Evolutionary conservation across 1,284 basidiomycete genomes (phyloP).

Genomic region (Lignosus rhinocerotis): DNA sequence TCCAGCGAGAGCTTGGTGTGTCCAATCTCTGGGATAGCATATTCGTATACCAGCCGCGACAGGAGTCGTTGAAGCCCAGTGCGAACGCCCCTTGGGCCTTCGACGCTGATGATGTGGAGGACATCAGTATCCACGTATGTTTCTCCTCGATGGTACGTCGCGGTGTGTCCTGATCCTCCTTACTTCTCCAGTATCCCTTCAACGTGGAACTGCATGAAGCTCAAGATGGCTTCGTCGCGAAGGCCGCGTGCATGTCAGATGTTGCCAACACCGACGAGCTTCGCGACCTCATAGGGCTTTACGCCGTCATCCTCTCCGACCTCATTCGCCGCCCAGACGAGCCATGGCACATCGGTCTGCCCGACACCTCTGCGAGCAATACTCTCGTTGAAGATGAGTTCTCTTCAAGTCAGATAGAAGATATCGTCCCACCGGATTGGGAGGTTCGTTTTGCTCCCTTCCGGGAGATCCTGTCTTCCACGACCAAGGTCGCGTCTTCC

Average conservation of each 20-base stretch:
- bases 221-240: conserved; percentile 35
- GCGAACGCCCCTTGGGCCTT: conserved; percentile 38
- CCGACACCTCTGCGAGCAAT: conserved; percentile 1
- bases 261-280: conserved; percentile 33
- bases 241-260: conserved; percentile 38
- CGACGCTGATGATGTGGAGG: conserved; percentile 33
- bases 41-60: conserved; percentile 47
- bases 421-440: not conserved
- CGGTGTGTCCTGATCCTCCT: not conserved
- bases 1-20: conserved; percentile 40
- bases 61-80: conserved; percentile 13
- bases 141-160: not conserved
- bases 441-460: conserved; percentile 16
- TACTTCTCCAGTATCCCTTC: conserved; percentile 41
- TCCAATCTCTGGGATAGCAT: conserved; percentile 44
- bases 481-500: conserved; percentile 25
- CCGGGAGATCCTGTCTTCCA: conserved; percentile 27
- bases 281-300: conserved; percentile 26
- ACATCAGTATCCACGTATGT: conserved; percentile 43
- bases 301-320: conserved; percentile 31
- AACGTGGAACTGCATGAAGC: conserved; percentile 46
- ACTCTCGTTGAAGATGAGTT: not conserved
- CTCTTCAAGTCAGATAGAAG: not conserved
- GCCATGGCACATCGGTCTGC: conserved; percentile 6
- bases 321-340: conserved; percentile 33